These are phyloP conservation scores for Aspergillus homomorphus DNA, from an alignment of 495 filamentous ascomycete genomes.

Conservation along the genomic window DNA sequence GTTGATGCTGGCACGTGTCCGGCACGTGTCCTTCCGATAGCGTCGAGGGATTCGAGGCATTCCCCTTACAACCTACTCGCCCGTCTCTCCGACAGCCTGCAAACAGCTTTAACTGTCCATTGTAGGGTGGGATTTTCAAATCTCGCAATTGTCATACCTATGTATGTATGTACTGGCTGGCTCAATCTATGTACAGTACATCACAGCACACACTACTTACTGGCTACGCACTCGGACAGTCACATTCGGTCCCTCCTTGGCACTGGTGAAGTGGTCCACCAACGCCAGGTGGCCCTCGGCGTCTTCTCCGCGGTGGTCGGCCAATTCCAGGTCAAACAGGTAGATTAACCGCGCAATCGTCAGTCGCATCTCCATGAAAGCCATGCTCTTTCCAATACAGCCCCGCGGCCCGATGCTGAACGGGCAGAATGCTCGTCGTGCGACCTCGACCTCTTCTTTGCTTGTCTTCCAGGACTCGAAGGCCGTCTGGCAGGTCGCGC, in stretches of 20 bases:
- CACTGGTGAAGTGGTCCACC: conserved; percentile 48
- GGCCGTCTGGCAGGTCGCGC: conserved; percentile 26
- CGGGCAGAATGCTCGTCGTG: conserved; percentile 49
- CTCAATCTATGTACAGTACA: neutral
- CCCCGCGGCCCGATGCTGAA: conserved; percentile 56
- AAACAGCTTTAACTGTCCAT: neutral
- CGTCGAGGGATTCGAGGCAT: too few relatives aligned
- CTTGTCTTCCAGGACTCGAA: conserved; percentile 30
- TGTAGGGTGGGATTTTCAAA: neutral
- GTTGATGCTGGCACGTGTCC: conserved; percentile 9
- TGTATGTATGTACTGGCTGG: too few relatives aligned
- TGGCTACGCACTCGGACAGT: conserved; percentile 17
- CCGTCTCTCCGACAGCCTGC: too few relatives aligned
- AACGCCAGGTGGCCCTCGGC: conserved; percentile 39
- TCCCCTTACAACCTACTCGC: too few relatives aligned
- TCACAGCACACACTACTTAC: neutral
- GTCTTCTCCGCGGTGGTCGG: conserved; percentile 41
- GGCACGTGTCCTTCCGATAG: conserved; percentile 15
- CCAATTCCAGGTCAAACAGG: conserved; percentile 43
- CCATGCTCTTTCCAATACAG: conserved; percentile 58
- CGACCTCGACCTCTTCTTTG: conserved; percentile 38
- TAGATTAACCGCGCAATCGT: conserved; percentile 49
- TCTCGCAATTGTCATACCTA: too few relatives aligned
- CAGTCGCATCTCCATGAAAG: conserved; percentile 53
- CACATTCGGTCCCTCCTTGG: conserved; percentile 46